Base-by-base conservation (phyloP, 495 filamentous ascomycete species). In the Hypoxylon cercidicola region DNA sequence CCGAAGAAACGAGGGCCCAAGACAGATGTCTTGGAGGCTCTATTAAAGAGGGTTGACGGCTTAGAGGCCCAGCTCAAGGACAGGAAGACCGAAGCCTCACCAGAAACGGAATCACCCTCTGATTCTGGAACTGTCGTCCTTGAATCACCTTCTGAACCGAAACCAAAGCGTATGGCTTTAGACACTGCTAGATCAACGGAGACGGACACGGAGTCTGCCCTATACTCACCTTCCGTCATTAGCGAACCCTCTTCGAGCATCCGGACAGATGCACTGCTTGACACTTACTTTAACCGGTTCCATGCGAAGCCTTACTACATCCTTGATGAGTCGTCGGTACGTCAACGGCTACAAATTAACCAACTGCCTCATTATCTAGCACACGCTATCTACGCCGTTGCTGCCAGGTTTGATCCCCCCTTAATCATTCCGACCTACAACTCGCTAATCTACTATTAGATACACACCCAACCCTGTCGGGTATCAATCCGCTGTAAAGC, bases 1-100 rank as follows among this genome's bases (percentile, higher is more conserved):
- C 92, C 92, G 2, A 94, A 94, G 79, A 96, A 96, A 71, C 80
- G 92, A 59, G 92, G 92, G 3, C 92, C 92, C 1, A 96, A 96
- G 73, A 94, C 91, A 16, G 92, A 96, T 70, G 91, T 94, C 2
- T 80, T 96, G 19, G 92, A 96, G 72, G 91, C 91, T 5, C 77
- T 96, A 18, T 67, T 93, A 55, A 96, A 93, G 72, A 81, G 92
- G 21, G 91, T 96, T 9, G 91, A 94, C 72, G 90, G 91, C 0
- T 79, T 96, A 47, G 91, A 96, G 68, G 91, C 88, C 64, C 85
- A 87, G 47, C 78, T 96, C 44, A 90, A 92, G 70, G 87, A 90
- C 60, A 85, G 84, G 41, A 85, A 84, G 58, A 51, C 72, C 3
- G 68, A 73, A 6, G 80, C 81, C 16, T 82, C 79, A 21, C 74